Evolutionary conservation across 192 early-diverging fungal genomes (phyloP).

Genomic region (Umbelopsis isabellina): DNA sequence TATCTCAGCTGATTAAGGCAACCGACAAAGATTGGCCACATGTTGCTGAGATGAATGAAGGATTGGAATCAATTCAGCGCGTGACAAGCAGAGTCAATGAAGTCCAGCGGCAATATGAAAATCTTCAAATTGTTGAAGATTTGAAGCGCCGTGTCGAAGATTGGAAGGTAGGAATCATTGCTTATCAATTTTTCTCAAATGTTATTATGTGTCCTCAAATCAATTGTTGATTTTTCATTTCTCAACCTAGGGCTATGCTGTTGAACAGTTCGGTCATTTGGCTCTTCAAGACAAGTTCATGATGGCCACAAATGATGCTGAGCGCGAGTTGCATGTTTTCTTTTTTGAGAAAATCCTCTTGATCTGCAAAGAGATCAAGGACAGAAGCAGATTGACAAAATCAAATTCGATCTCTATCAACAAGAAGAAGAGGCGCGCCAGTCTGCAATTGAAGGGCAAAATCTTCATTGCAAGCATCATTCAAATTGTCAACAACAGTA

Average conservation of each 20-base stretch:
- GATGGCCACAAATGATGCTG: constrained; percentile 78
- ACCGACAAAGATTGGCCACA: constrained; percentile 61
- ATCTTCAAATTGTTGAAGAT: constrained; percentile 77
- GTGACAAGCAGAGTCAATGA: constrained; percentile 93
- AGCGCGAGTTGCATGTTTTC: constrained; percentile 84
- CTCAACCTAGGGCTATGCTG: constrained; percentile 60
- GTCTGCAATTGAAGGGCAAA: constrained; percentile 80
- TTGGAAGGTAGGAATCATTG: constrained; percentile 61
- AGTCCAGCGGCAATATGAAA: constrained; percentile 86
- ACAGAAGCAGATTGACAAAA: constrained; percentile 46
- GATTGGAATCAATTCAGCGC: constrained; percentile 80
- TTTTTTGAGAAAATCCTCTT: constrained; percentile 93
- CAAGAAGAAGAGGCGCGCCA: constrained; percentile 65
- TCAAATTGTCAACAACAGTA: constrained; percentile 67
- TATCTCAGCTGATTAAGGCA: constrained; percentile 70
- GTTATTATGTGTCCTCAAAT: no score
- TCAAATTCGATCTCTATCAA: constrained; percentile 43
- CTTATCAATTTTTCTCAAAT: neutral
- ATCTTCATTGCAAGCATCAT: constrained; percentile 86
- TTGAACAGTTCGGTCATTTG: constrained; percentile 78
- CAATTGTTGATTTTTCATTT: neutral
- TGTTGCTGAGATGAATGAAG: constrained; percentile 67
- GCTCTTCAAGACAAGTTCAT: constrained; percentile 86
- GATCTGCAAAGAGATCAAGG: constrained; percentile 85
- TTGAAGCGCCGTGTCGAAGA: constrained; percentile 86